These are phyloP conservation scores for Camellia sinensis DNA, from an alignment of 148 eudicot genomes.

Conservation along the genomic window DNA sequence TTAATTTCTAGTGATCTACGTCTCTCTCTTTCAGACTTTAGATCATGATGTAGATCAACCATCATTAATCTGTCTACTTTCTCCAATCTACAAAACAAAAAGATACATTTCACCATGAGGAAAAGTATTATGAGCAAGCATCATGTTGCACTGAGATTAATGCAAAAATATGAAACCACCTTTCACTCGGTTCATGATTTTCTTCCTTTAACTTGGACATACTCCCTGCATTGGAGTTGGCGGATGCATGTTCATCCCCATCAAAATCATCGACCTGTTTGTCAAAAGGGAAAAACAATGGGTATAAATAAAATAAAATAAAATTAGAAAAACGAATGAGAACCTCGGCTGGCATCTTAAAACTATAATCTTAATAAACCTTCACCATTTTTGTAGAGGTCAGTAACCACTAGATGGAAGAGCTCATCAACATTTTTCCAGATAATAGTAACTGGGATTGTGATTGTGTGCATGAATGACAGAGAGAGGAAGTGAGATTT, in stretches of 20 bases:
- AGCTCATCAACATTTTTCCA: neutral
- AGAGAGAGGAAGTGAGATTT: neutral
- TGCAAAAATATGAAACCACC: constrained; percentile 18
- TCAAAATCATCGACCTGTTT: constrained; percentile 20
- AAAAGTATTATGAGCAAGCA: neutral
- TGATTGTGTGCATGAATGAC: neutral
- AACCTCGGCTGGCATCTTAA: neutral
- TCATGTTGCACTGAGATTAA: neutral
- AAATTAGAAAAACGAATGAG: neutral
- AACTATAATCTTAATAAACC: neutral
- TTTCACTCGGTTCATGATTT: constrained; percentile 31
- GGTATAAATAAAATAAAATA: neutral
- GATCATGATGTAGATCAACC: constrained; percentile 29
- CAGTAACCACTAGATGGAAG: neutral
- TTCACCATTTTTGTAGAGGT: neutral
- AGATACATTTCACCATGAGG: neutral
- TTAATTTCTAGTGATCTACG: constrained; percentile 35
- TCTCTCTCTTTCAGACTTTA: constrained; percentile 40
- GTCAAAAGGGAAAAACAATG: neutral
- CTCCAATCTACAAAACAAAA: constrained; percentile 21
- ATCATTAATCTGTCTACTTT: constrained; percentile 26
- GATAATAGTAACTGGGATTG: neutral
- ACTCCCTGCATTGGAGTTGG: neutral
- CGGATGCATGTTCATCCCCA: constrained; percentile 7
- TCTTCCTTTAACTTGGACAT: constrained; percentile 34